These are phyloP conservation scores for Polytrichum commune DNA, from an alignment of 225 moss, liverwort and hornwort genomes.

Conservation along the genomic window DNA sequence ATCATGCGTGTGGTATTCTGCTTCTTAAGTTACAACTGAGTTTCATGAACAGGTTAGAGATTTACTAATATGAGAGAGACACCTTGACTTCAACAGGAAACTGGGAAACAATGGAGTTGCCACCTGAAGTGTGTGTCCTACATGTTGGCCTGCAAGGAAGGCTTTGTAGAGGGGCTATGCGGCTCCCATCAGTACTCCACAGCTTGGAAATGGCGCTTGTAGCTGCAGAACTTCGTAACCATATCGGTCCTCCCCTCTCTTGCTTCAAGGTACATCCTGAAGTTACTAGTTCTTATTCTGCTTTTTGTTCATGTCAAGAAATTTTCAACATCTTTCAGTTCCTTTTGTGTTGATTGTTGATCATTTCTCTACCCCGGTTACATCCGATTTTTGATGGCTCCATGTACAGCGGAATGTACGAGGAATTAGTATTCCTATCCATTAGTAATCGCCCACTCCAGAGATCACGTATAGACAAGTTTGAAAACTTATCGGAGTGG, in stretches of 20 bases:
- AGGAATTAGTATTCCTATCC: not conserved
- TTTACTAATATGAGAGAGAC: too few relatives aligned
- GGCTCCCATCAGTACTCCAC: constrained; percentile 69
- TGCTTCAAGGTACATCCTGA: constrained; percentile 56
- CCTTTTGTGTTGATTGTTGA: too few relatives aligned
- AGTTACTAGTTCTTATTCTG: not conserved
- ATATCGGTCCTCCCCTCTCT: constrained; percentile 59
- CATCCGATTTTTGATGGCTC: too few relatives aligned
- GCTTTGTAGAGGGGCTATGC: constrained; percentile 73
- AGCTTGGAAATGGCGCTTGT: constrained; percentile 65
- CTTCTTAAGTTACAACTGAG: too few relatives aligned
- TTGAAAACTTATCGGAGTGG: not conserved
- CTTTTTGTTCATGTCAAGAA: not conserved
- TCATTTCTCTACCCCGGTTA: too few relatives aligned
- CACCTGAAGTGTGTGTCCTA: constrained; percentile 67
- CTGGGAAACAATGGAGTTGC: constrained; percentile 55
- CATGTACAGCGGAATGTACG: too few relatives aligned
- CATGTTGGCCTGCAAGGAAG: constrained; percentile 60
- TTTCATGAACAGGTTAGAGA: too few relatives aligned
- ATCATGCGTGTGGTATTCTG: too few relatives aligned
- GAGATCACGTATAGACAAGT: not conserved
- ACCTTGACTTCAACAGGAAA: constrained; percentile 15
- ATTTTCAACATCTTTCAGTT: too few relatives aligned
- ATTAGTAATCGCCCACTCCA: not conserved
- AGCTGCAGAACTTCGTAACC: constrained; percentile 76